phyloP scores from a whole-genome alignment of 192 early-diverging fungal genomes.

The Umbelopsis vinacea region DNA sequence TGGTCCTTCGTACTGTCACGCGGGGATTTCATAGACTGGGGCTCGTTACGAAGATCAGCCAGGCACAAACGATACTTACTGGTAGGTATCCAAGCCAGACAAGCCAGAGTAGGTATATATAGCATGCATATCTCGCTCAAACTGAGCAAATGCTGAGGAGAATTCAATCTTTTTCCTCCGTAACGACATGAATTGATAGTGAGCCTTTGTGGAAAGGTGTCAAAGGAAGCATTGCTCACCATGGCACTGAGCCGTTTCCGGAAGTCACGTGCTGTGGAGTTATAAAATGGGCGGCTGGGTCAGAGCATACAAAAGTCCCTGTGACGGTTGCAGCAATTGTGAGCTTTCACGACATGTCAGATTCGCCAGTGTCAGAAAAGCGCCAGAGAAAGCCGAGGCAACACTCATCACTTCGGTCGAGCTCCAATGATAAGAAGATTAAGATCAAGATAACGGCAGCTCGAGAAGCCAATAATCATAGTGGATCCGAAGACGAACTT shows the following conservation, averaged over 20 bases:
- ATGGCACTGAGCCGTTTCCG: neutral
- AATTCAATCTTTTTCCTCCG: conserved; percentile 59
- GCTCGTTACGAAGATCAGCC: too few relatives aligned
- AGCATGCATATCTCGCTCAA: conserved; percentile 51
- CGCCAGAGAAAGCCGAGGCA: conserved; percentile 10
- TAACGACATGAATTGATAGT: conserved; percentile 49
- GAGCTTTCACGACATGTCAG: neutral
- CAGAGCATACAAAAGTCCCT: neutral
- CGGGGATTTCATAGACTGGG: neutral
- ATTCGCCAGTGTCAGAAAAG: conserved; percentile 7
- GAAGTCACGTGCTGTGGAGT: neutral
- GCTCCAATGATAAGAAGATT: conserved; percentile 25
- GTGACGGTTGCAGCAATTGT: neutral
- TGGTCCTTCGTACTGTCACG: neutral
- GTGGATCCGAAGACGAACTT: conserved; percentile 57
- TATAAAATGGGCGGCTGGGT: neutral
- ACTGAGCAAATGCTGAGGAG: conserved; percentile 49
- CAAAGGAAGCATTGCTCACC: neutral
- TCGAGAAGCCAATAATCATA: conserved; percentile 10
- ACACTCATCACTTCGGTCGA: neutral
- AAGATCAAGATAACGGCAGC: conserved; percentile 42
- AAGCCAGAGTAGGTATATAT: conserved; percentile 60
- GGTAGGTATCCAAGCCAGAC: conserved; percentile 74
- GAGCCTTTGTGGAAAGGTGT: neutral
- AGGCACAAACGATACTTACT: conserved; percentile 52